Base-by-base conservation (phyloP, 2,329 filamentous ascomycete genomes). In the Arthrobotrys pseudoclavata region DNA sequence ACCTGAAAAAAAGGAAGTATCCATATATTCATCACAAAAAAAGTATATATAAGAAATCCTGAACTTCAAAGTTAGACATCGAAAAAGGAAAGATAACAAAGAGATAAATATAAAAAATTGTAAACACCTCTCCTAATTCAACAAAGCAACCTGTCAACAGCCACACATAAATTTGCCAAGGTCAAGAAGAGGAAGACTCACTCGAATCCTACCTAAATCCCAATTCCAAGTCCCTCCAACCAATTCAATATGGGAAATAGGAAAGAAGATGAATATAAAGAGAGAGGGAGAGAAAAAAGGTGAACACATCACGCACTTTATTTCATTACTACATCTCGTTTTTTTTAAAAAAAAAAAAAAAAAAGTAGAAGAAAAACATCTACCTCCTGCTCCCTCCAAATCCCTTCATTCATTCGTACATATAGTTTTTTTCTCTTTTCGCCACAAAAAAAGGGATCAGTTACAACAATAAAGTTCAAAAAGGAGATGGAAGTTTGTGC, bases 321-420 rank as follows among this genome's bases (percentile, higher is more conserved):
- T 60, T 60, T 60, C 34, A 50, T 61, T 60, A 55, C 66, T 50
- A 34, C 26, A 40, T 60, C 42, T 61, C 47, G 34, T 47, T 69
- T 61, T 50, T 53, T 52, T 66, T 55, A 20, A 13, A 53, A 53
- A 22, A n/a, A n/a, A 45, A 20, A 45, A 45, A 20, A 18, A 45
- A 45, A 20, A 18, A 45, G 4, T n/a, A 42, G 4, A 42, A 42
- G 15, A 42, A 42, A n/a, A 31, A 53, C 4, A 50, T 50, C 26
- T 26, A 48, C 29, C 31, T 31, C 47, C 45, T 66, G 45, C 47
- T 52, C 9, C 13, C 48, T 47, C 42, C 22, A 47, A 47, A 48
- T 29, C 1, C 37, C 29, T 29, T 37, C 24, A n/a, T n/a, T 34
- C 45, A 52, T 50, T 52, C 63, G 10, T 53, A 67, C 45, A 52